Evolutionary conservation across 2,329 filamentous ascomycete species (phyloP).

Genomic region (Exutisphaerella laricina): DNA sequence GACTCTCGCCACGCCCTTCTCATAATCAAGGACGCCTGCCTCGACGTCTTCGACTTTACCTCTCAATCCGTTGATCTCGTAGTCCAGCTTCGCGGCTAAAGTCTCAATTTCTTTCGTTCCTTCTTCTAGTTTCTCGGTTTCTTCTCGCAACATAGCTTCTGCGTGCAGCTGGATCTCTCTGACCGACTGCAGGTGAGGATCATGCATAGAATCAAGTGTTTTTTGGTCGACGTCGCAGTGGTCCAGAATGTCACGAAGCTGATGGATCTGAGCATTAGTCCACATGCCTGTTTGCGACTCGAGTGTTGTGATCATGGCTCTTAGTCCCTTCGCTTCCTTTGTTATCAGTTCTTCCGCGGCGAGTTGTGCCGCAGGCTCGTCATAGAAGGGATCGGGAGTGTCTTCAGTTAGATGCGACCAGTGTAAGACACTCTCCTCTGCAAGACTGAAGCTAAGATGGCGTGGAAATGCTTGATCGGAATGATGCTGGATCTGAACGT

Average conservation of each 20-base stretch:
- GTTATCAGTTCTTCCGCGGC: conserved; percentile 34
- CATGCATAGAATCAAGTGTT: conserved; percentile 61
- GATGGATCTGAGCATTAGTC: conserved; percentile 54
- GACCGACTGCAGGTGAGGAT: conserved; percentile 64
- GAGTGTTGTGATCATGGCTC: conserved; percentile 45
- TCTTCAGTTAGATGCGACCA: conserved; percentile 48
- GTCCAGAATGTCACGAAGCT: conserved; percentile 48
- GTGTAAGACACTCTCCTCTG: conserved; percentile 65
- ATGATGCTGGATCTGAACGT: conserved; percentile 12
- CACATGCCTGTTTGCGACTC: conserved; percentile 45
- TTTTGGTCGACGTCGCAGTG: conserved; percentile 59
- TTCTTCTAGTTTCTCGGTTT: conserved; percentile 64
- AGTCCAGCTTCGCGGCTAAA: conserved; percentile 79
- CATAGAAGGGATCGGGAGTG: conserved; percentile 21
- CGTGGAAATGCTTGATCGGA: conserved; percentile 61
- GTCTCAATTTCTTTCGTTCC: conserved; percentile 73
- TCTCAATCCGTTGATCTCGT: conserved; percentile 76
- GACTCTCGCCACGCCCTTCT: conserved; percentile 53
- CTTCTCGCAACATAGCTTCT: conserved; percentile 62
- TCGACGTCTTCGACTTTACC: conserved; percentile 83
- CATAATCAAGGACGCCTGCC: conserved; percentile 72
- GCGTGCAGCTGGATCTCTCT: conserved; percentile 61
- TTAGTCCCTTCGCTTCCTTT: conserved; percentile 54
- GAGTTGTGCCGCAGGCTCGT: conserved; percentile 21
- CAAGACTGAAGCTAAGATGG: conserved; percentile 68